Conservation (phyloP, 345 rosid species). For the Laguncularia racemosa region DNA sequence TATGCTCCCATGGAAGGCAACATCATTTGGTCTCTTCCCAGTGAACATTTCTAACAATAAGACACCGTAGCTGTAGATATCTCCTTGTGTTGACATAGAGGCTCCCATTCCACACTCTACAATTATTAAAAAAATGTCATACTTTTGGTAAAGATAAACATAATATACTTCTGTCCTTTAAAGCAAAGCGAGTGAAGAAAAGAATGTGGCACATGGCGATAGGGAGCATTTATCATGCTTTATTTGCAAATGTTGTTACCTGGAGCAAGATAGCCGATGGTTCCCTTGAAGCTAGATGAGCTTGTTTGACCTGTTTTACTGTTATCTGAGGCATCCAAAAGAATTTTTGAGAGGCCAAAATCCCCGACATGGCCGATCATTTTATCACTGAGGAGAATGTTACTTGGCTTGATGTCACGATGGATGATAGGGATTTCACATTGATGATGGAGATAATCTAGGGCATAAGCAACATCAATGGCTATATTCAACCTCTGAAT, state of each 20-base stretch:
- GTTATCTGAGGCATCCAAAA: background rate
- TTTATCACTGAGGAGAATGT: conserved; percentile 4
- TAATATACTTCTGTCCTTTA: background rate
- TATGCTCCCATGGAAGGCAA: conserved; percentile 8
- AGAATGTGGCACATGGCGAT: background rate
- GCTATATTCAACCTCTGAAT: conserved; percentile 6
- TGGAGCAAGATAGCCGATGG: conserved; percentile 22
- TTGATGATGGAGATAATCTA: conserved; percentile 5
- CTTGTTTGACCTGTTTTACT: background rate
- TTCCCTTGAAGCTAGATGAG: background rate
- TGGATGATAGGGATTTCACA: conserved; percentile 1
- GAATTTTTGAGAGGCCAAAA: conserved; percentile 5
- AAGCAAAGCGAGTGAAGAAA: background rate
- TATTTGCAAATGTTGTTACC: conserved; percentile 5
- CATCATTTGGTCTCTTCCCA: conserved; percentile 14
- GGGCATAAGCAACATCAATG: conserved; percentile 8
- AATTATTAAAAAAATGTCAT: background rate
- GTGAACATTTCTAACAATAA: conserved; percentile 19
- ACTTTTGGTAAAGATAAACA: background rate
- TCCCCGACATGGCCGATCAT: conserved; percentile 11
- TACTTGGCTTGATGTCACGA: conserved; percentile 1
- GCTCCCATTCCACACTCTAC: conserved; percentile 22
- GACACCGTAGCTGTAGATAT: conserved; percentile 20
- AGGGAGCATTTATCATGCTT: too few species aligned
- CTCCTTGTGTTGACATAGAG: conserved; percentile 8